Percentiles rank a stretch among this genome's conserved stretches.
These are phyloP conservation scores for Hypsizygus marmoreus DNA, from an alignment of 768 basidiomycete species.

Conservation along the genomic window DNA sequence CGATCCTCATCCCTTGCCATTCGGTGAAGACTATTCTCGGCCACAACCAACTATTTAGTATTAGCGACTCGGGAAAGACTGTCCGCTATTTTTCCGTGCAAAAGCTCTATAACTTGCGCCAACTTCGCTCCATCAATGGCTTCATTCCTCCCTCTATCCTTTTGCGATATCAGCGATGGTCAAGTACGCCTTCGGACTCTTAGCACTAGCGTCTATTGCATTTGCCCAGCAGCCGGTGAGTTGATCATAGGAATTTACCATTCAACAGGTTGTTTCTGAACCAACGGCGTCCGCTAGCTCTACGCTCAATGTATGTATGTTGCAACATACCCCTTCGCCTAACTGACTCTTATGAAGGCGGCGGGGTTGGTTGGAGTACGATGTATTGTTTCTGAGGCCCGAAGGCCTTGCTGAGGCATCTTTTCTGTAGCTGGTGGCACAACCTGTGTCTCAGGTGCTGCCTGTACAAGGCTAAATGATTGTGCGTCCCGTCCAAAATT, in stretches of 20 bases:
- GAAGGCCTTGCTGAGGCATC: not conserved
- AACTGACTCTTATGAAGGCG: constrained; percentile 16
- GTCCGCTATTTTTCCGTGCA: too few species aligned
- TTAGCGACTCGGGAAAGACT: too few species aligned
- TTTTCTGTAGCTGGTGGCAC: constrained; percentile 28
- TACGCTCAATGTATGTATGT: constrained; percentile 22
- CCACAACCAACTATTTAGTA: too few species aligned
- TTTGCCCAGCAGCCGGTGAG: constrained; percentile 25
- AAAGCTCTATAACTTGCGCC: too few species aligned
- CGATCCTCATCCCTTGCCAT: too few species aligned
- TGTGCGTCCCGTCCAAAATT: constrained; percentile 22
- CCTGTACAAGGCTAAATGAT: constrained; percentile 32
- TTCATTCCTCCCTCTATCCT: too few species aligned
- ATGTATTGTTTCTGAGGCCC: not conserved
- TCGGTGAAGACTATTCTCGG: too few species aligned
- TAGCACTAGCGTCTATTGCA: constrained; percentile 13
- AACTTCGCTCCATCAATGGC: too few species aligned
- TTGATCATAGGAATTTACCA: not conserved
- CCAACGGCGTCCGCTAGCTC: not conserved
- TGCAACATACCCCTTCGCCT: not conserved
- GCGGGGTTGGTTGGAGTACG: constrained; percentile 27
- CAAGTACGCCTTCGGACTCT: constrained; percentile 15
- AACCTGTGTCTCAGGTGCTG: constrained; percentile 37
- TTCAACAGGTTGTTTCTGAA: not conserved
- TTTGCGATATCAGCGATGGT: constrained; percentile 8